Evolutionary conservation across 345 rosid genomes (phyloP).

Genomic region (Hypericum androsaemum): DNA sequence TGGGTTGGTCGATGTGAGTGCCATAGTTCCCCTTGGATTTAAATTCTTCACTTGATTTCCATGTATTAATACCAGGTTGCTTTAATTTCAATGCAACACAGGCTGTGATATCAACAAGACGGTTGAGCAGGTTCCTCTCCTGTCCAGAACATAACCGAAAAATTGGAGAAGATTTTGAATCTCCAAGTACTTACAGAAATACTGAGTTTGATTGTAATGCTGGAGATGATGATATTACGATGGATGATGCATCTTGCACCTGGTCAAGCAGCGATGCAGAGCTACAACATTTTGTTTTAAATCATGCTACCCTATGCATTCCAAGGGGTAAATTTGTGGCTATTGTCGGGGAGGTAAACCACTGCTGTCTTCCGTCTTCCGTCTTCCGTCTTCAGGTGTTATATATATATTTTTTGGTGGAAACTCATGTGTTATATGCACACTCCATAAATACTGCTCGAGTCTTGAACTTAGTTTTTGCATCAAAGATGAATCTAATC

Average conservation of each 20-base stretch:
- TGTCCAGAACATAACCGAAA: slow-evolving; percentile 40
- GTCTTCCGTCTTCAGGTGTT: too few relatives aligned
- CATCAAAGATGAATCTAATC: too few relatives aligned
- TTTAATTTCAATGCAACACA: slow-evolving; percentile 11
- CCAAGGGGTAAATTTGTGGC: slow-evolving; percentile 64
- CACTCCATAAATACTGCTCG: too few relatives aligned
- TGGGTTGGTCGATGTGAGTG: slow-evolving; percentile 87
- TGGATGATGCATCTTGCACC: slow-evolving; percentile 56
- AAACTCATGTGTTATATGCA: too few relatives aligned
- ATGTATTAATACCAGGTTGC: slow-evolving; percentile 1
- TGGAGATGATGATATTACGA: slow-evolving; percentile 39
- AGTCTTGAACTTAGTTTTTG: too few relatives aligned
- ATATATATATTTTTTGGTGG: too few relatives aligned
- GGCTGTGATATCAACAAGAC: slow-evolving; percentile 81
- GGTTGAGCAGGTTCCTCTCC: slow-evolving; percentile 69
- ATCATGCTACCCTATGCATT: slow-evolving; percentile 44
- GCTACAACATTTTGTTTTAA: slow-evolving; percentile 37
- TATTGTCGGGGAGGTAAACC: slow-evolving; percentile 70
- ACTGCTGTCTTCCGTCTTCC: slow-evolving; percentile 4
- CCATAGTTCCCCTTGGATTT: slow-evolving; percentile 10
- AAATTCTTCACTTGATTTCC: slow-evolving; percentile 2
- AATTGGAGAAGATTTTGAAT: slow-evolving; percentile 15
- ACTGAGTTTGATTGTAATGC: slow-evolving; percentile 21
- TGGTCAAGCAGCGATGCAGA: slow-evolving; percentile 52
- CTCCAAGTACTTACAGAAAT: slow-evolving; percentile 17